Conservation (phyloP, 2,329 filamentous ascomycete species). For the Fusarium sarcochroum region DNA sequence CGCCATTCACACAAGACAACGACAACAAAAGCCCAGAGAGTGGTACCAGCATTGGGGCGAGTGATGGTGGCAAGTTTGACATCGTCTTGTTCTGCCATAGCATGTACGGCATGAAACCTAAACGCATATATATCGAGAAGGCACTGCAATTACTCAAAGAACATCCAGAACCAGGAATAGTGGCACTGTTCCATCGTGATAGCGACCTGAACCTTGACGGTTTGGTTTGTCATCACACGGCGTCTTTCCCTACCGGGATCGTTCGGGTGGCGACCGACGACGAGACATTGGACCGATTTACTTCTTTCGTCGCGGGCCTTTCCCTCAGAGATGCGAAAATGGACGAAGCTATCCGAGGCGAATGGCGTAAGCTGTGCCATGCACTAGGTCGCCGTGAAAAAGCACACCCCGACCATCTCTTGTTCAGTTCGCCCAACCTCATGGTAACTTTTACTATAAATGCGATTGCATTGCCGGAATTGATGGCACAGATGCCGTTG, state of each 20-base stretch:
- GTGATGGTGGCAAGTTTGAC: slow-evolving; percentile 61
- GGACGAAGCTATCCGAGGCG: slow-evolving; percentile 51
- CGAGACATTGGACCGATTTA: slow-evolving; percentile 62
- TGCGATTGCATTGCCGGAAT: slow-evolving; percentile 59
- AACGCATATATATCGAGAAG: slow-evolving; percentile 60
- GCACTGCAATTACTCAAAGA: slow-evolving; percentile 64
- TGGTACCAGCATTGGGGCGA: slow-evolving; percentile 12
- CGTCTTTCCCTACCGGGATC: slow-evolving; percentile 62
- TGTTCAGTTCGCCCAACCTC: slow-evolving; percentile 64
- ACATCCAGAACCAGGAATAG: slow-evolving; percentile 56
- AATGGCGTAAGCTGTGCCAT: slow-evolving; percentile 68
- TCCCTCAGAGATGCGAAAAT: slow-evolving; percentile 50
- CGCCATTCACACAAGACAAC: slow-evolving; percentile 54
- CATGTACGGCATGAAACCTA: slow-evolving; percentile 72
- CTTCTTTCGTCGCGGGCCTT: slow-evolving; percentile 66
- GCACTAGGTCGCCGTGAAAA: slow-evolving; percentile 58
- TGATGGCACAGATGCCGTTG: slow-evolving; percentile 59
- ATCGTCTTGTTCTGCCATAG: slow-evolving; percentile 74
- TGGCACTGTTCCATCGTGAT: slow-evolving; percentile 69
- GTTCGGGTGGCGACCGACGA: slow-evolving; percentile 62
- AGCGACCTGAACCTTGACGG: slow-evolving; percentile 59
- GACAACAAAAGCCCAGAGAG: slow-evolving; percentile 42
- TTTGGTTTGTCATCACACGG: slow-evolving; percentile 63
- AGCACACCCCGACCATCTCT: slow-evolving; percentile 55
- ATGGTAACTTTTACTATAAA: slow-evolving; percentile 66